These are phyloP conservation scores for Quercus engelmannii DNA, from an alignment of 306 rosid genomes.

Conservation along the genomic window DNA sequence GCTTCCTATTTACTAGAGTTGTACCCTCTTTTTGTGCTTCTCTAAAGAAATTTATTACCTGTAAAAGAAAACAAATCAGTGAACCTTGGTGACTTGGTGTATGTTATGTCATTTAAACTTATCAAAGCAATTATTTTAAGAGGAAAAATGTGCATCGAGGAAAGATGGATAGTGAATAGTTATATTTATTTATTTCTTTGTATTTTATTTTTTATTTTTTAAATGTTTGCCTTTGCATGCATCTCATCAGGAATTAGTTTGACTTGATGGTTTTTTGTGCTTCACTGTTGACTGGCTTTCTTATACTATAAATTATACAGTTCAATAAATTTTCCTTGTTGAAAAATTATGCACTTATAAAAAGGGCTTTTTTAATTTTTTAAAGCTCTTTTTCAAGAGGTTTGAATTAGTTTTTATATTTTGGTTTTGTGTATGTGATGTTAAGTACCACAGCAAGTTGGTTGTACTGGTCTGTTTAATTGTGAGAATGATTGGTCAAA, in stretches of 20 bases:
- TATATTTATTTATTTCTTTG: background rate
- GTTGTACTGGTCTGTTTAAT: background rate
- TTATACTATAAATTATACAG: background rate
- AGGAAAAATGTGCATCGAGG: background rate
- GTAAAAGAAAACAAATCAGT: too few species aligned
- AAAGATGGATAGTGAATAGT: background rate
- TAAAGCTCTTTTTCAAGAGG: background rate
- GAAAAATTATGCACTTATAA: background rate
- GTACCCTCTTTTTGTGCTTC: too few species aligned
- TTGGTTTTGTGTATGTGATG: background rate
- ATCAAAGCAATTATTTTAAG: too few species aligned
- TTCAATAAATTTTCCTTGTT: background rate
- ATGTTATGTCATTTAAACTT: too few species aligned
- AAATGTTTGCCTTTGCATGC: background rate
- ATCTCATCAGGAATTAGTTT: background rate
- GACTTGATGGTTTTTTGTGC: background rate
- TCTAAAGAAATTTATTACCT: too few species aligned
- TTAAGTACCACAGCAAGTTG: background rate
- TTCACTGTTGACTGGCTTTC: background rate
- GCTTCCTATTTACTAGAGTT: too few species aligned
- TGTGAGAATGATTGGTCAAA: background rate
- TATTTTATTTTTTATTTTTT: background rate
- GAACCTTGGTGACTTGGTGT: too few species aligned
- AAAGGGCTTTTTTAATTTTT: background rate
- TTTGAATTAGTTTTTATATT: background rate